These are phyloP conservation scores for Podaxis rugospora DNA, from an alignment of 768 basidiomycete genomes.

Conservation along the genomic window DNA sequence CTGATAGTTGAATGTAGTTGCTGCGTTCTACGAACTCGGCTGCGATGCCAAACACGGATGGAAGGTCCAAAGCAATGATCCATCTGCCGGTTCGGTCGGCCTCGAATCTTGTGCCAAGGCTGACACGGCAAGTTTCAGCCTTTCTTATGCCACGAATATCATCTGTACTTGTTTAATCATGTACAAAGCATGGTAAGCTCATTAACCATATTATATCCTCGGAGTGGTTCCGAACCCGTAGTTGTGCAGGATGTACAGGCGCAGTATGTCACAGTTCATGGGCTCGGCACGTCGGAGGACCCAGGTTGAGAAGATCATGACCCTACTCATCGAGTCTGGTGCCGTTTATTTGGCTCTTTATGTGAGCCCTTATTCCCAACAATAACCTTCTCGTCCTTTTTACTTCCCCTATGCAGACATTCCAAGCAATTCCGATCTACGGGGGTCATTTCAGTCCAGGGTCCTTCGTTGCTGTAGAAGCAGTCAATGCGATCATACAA, in stretches of 20 bases:
- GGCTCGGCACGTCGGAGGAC: conserved; percentile 21
- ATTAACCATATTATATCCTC: not conserved
- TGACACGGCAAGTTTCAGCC: conserved; percentile 24
- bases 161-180: conserved; percentile 25
- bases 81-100: conserved; percentile 22
- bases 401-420: conserved; percentile 15
- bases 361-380: conserved; percentile 12
- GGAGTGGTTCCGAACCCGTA: not conserved
- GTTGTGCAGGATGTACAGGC: conserved; percentile 18
- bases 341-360: conserved; percentile 24
- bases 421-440: conserved; percentile 27
- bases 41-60: conserved; percentile 24
- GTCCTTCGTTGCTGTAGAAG: conserved; percentile 20
- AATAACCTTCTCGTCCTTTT: not conserved
- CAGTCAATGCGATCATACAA: conserved; percentile 26
- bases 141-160: conserved; percentile 26
- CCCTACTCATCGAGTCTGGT: conserved; percentile 25
- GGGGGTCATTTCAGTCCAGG: conserved; percentile 19
- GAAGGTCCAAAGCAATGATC: conserved; percentile 19
- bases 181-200: conserved; percentile 21
- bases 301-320: conserved; percentile 23
- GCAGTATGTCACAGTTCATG: conserved; percentile 20
- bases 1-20: conserved; percentile 14
- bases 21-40: conserved; percentile 25
- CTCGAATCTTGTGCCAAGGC: conserved; percentile 21